Percentiles rank a stretch among this genome's conserved stretches.
These are phyloP conservation scores for Shiraia sp. DNA, from an alignment of 2,329 filamentous ascomycete genomes.

Conservation along the genomic window DNA sequence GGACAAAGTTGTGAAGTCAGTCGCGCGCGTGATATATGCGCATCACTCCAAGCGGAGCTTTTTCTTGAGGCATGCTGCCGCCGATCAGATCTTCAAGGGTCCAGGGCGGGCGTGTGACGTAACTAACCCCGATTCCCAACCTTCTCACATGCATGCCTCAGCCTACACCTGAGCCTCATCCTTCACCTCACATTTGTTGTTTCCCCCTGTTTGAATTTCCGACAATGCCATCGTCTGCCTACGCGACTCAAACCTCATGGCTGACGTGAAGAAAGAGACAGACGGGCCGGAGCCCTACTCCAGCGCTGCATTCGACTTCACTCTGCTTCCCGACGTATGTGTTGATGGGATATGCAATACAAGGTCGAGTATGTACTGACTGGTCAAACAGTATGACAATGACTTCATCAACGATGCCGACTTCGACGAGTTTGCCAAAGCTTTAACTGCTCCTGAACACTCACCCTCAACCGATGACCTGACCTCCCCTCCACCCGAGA, in stretches of 20 bases:
- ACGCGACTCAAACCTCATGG: conserved; percentile 37
- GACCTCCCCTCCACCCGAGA: conserved; percentile 48
- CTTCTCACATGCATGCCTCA: conserved; percentile 2
- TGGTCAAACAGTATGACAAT: conserved; percentile 55
- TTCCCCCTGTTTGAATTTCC: not conserved
- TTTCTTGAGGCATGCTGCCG: no score
- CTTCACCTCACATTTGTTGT: conserved; percentile 2
- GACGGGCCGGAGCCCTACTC: conserved; percentile 64
- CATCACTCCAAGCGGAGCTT: no score
- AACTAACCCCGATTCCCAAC: not conserved
- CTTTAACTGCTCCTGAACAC: conserved; percentile 79
- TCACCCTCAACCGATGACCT: conserved; percentile 65
- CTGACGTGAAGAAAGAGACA: conserved; percentile 50
- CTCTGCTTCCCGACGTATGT: conserved; percentile 68
- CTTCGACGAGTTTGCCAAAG: conserved; percentile 76
- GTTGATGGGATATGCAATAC: no score
- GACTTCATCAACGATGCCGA: conserved; percentile 77
- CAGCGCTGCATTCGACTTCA: conserved; percentile 67
- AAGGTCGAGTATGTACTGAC: no score
- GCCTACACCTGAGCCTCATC: conserved; percentile 8
- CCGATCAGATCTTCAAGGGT: no score
- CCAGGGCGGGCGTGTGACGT: no score
- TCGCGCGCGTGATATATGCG: conserved; percentile 3
- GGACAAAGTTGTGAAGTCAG: not conserved
- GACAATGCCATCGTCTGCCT: conserved; percentile 20